Evolutionary conservation across 2,329 filamentous ascomycete genomes (phyloP), one percentile per base, ranked within the genome.

Genomic region (Stemphylium beticola): DNA sequence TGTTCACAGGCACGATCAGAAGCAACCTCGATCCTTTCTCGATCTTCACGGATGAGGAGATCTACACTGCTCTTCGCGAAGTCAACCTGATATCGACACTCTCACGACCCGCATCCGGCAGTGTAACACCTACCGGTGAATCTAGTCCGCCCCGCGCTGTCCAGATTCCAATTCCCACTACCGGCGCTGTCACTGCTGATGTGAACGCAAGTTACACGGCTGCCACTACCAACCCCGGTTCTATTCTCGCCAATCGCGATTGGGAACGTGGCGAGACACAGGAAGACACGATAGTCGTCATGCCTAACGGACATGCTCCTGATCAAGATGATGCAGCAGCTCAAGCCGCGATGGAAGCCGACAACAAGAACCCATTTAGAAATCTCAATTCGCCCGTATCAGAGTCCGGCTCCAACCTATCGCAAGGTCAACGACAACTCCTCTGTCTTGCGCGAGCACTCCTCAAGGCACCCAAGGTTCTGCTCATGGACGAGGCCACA

Each of bases 401-500:
- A 1, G 95, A 98, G 73, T 97, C 93, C 0, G 95, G 95, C 42
- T 89, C 89, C 59, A 99, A 99, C 69, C 83, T 99, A 10, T 98
- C 93, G 0, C 95, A 99, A 76, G 95, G 95, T 41, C 95, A 99
- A 74, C 87, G 95, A 7, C 95, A 99, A 76, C 87, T 99, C 9
- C 82, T 99, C 51, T 99, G 95, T 72, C 86, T 99, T 9, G 95
- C 93, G 0, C 88, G 95, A 50, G 95, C 95, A 0, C 86, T 99
- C 64, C 88, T 99, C 60, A 97, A 96, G 77, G 85, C 86, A 31
- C 93, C 95, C 0, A 93, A 90, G 61, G 92, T 99, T 1, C 82
- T 99, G n/a, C 89, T 99, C 71, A 98, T 99, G 95, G 95, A 99
- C 76, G 95, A 99, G 80, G 95, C 95, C 0, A 99, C 95, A 0